A percentile compares a stretch with the other conserved stretches of the same genome.
Conservation (phyloP, 2,329 filamentous ascomycete species). For the Bertia moriformis region DNA sequence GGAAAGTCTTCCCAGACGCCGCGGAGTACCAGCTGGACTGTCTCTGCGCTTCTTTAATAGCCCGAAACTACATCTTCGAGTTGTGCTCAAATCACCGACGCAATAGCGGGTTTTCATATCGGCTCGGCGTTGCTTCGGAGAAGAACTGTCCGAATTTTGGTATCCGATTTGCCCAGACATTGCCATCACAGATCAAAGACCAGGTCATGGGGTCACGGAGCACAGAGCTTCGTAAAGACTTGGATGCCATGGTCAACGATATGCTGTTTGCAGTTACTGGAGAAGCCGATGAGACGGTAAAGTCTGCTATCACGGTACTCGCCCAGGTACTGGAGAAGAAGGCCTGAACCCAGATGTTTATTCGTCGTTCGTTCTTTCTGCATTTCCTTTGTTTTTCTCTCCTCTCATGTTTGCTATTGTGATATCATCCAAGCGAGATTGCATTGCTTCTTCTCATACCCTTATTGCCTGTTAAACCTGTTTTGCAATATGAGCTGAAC, state of each 20-base stretch:
- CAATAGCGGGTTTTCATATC: slow-evolving; percentile 6
- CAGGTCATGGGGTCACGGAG: slow-evolving; percentile 13
- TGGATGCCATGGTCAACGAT: slow-evolving; percentile 18
- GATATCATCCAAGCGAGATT: no score
- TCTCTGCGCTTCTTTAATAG: slow-evolving; percentile 19
- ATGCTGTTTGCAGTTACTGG: slow-evolving; percentile 18
- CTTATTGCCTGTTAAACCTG: no score
- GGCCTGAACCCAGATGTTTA: slow-evolving; percentile 4
- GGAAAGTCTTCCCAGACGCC: slow-evolving; percentile 17
- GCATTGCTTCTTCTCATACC: no score
- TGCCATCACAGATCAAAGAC: slow-evolving; percentile 16
- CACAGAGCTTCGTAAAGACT: slow-evolving; percentile 12
- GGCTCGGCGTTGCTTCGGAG: neutral
- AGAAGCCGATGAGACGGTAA: slow-evolving; percentile 16
- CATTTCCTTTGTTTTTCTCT: neutral
- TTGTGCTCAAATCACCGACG: slow-evolving; percentile 11
- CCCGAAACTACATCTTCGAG: slow-evolving; percentile 18
- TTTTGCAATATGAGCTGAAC: no score
- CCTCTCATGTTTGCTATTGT: no score
- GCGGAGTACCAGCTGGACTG: slow-evolving; percentile 16
- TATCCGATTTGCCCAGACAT: slow-evolving; percentile 7
- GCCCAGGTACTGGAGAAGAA: slow-evolving; percentile 19
- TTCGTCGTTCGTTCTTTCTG: neutral
- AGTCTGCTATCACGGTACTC: slow-evolving; percentile 18
- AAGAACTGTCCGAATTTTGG: neutral